phyloP scores from a whole-genome alignment of 2,329 filamentous ascomycete species.

The Arthrobotrys musiformis region DNA sequence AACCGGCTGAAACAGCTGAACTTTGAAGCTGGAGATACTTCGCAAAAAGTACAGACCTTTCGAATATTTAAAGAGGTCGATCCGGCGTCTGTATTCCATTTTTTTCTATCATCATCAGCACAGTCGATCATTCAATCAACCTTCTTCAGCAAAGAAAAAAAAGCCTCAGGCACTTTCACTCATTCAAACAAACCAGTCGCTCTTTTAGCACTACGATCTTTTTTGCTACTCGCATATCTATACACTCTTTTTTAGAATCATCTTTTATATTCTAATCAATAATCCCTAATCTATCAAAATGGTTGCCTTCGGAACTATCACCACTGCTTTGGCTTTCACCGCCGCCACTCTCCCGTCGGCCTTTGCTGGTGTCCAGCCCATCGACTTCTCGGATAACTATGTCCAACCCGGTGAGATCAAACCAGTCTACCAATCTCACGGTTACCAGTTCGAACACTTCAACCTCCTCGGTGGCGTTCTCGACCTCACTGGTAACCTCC shows the following conservation, averaged over 20 bases:
- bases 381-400: slow-evolving; percentile 52
- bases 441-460: slow-evolving; percentile 41
- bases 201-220: slow-evolving; percentile 34
- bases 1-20: not conserved
- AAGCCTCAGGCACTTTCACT: slow-evolving; percentile 52
- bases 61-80: slow-evolving; percentile 49
- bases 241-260: slow-evolving; percentile 30
- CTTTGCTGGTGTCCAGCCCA: slow-evolving; percentile 11
- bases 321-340: slow-evolving; percentile 43
- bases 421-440: slow-evolving; percentile 36
- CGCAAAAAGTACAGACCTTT: slow-evolving; percentile 12
- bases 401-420: slow-evolving; percentile 36
- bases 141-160: slow-evolving; percentile 50
- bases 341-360: slow-evolving; percentile 18
- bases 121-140: slow-evolving; percentile 54
- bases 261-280: slow-evolving; percentile 46
- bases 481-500: slow-evolving; percentile 30
- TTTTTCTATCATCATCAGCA: slow-evolving; percentile 50
- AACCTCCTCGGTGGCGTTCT: slow-evolving; percentile 44
- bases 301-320: slow-evolving; percentile 50
- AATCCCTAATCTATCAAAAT: slow-evolving; percentile 55
- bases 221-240: slow-evolving; percentile 1
- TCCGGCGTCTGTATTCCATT: slow-evolving; percentile 27
- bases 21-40: not conserved
- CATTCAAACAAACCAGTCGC: slow-evolving; percentile 41